Conservation (phyloP, 2,329 filamentous ascomycete species). For the Sporothrix inflata region DNA sequence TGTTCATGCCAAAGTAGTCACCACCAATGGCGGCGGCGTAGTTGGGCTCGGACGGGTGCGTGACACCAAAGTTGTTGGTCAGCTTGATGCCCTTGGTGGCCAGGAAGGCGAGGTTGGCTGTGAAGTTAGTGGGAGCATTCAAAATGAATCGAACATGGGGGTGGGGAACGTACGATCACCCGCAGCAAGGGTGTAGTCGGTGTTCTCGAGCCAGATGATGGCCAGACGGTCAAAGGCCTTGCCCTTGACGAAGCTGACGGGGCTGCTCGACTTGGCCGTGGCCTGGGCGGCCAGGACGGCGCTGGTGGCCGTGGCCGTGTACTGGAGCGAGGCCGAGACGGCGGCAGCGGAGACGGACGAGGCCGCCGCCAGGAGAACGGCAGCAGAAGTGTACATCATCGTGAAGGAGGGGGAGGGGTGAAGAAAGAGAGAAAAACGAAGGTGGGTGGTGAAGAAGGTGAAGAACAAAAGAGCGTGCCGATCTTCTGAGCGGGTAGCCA, state of each 20-base stretch:
- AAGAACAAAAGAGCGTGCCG: background rate
- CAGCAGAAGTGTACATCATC: conserved; percentile 30
- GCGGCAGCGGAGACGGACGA: conserved; percentile 27
- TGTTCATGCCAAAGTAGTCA: conserved; percentile 73
- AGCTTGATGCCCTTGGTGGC: conserved; percentile 66
- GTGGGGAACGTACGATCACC: conserved; percentile 57
- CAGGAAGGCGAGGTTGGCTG: conserved; percentile 58
- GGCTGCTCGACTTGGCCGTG: conserved; percentile 62
- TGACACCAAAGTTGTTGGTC: conserved; percentile 62
- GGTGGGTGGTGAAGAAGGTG: background rate
- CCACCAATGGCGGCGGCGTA: conserved; percentile 70
- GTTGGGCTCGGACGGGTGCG: conserved; percentile 76
- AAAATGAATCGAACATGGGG: background rate
- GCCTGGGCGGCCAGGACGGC: conserved; percentile 60
- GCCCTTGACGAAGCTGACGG: conserved; percentile 67
- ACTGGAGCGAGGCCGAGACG: conserved; percentile 35
- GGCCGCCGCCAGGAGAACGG: conserved; percentile 32
- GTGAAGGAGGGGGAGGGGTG: background rate
- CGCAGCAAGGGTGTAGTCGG: conserved; percentile 65
- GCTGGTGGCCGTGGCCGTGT: conserved; percentile 56
- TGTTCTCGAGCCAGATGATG: conserved; percentile 79
- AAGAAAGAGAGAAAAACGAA: background rate
- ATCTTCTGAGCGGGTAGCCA: conserved; percentile 16
- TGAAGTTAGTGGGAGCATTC: background rate
- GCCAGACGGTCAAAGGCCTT: conserved; percentile 73